A percentile compares a stretch with the other conserved stretches of the same genome.
These are phyloP conservation scores for Phaeoacremonium minimum DNA, from an alignment of 2,329 filamentous ascomycete genomes.

Conservation along the genomic window DNA sequence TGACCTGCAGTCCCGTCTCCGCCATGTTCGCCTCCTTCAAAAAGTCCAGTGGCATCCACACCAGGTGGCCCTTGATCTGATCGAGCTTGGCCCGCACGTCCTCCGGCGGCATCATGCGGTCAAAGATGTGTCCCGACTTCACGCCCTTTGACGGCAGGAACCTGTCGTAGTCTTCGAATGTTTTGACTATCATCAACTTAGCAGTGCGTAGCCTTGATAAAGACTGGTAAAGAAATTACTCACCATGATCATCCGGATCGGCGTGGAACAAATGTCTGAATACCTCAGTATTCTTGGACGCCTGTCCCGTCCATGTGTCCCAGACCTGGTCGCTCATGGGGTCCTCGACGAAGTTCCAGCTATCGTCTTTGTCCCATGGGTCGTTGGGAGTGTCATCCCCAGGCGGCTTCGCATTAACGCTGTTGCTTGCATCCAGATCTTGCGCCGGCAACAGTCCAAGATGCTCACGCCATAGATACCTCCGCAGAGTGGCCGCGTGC, in stretches of 20 bases:
- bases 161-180: constrained; percentile 81
- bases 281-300: constrained; percentile 66
- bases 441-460: constrained; percentile 76
- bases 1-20: constrained; percentile 81
- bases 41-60: constrained; percentile 94
- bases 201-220: too few relatives aligned
- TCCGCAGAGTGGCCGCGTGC: constrained; percentile 75
- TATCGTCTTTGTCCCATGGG: constrained; percentile 53
- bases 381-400: constrained; percentile 63
- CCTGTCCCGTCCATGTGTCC: constrained; percentile 64
- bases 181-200: constrained; percentile 62
- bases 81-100: constrained; percentile 74
- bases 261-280: constrained; percentile 81
- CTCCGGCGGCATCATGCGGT: constrained; percentile 67
- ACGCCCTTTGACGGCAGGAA: constrained; percentile 68
- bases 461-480: constrained; percentile 87
- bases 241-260: constrained; percentile 82
- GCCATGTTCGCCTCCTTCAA: constrained; percentile 83
- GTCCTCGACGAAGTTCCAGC: constrained; percentile 64
- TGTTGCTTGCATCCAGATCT: constrained; percentile 59
- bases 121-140: constrained; percentile 83
- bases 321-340: constrained; percentile 64
- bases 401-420: constrained; percentile 72
- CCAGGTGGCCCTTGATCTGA: constrained; percentile 79
- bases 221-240: constrained; percentile 18